A percentile compares a stretch with the other conserved stretches of the same genome.
These are phyloP conservation scores for Colletotrichum horii DNA, from an alignment of 2,329 filamentous ascomycete species.

Conservation along the genomic window DNA sequence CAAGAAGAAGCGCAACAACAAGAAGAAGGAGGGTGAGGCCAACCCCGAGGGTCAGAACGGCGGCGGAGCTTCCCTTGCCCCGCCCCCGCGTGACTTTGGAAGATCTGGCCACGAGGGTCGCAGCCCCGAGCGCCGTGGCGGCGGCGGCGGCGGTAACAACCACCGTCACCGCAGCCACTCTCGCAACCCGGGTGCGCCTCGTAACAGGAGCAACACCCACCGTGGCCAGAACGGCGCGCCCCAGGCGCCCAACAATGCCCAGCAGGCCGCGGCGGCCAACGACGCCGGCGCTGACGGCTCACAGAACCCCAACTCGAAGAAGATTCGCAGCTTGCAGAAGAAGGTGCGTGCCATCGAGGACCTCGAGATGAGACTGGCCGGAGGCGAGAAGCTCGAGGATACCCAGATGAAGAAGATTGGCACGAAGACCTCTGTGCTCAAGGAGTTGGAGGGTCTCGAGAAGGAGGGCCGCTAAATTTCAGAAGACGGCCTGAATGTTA, in stretches of 20 bases:
- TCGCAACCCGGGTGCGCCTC: conserved; percentile 53
- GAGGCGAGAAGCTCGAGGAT: conserved; percentile 95
- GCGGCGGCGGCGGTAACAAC: conserved; percentile 27
- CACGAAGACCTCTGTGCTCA: conserved; percentile 83
- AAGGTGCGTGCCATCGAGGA: conserved; percentile 98
- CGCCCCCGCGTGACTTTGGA: conserved; percentile 39
- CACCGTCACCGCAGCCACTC: conserved; percentile 59
- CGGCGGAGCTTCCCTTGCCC: conserved; percentile 52
- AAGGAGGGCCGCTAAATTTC: conserved; percentile 7
- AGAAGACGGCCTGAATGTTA: neutral
- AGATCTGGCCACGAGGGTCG: conserved; percentile 50
- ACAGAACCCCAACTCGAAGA: conserved; percentile 85
- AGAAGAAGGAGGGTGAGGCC: conserved; percentile 85
- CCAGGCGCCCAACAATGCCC: conserved; percentile 26
- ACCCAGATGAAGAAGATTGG: conserved; percentile 98
- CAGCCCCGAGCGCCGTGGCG: conserved; percentile 69
- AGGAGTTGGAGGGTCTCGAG: conserved; percentile 74
- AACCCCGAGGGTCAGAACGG: conserved; percentile 52
- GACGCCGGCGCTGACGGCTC: conserved; percentile 44
- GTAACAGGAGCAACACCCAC: conserved; percentile 57
- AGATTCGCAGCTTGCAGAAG: conserved; percentile 90
- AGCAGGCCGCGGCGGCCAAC: conserved; percentile 27
- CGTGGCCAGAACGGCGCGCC: conserved; percentile 35
- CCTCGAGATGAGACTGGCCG: conserved; percentile 93
- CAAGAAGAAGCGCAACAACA: conserved; percentile 95